Conservation (phyloP, 2,329 filamentous ascomycete species). For the Fusarium brachygibbosum region DNA sequence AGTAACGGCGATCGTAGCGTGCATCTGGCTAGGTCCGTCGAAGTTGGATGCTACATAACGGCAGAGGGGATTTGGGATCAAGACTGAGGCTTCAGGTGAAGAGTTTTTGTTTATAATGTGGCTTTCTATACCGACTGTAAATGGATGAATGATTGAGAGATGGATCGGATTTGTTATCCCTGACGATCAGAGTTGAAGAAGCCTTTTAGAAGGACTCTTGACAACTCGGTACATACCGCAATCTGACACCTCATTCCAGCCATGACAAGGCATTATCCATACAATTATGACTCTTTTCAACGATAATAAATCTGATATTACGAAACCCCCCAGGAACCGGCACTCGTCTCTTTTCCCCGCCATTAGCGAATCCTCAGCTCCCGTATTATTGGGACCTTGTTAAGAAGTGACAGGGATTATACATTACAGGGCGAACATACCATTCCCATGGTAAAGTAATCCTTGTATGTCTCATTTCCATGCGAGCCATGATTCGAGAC, state of each 20-base stretch:
- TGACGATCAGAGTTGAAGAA: neutral
- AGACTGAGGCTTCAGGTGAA: slow-evolving; percentile 9
- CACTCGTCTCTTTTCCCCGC: neutral
- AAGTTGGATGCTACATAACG: neutral
- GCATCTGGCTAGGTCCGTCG: slow-evolving; percentile 2
- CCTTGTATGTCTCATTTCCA: slow-evolving; percentile 8
- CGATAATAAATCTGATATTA: neutral
- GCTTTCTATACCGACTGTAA: neutral
- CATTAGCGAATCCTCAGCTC: neutral
- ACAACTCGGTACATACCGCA: neutral
- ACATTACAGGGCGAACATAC: neutral
- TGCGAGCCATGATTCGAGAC: neutral
- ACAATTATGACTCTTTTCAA: neutral
- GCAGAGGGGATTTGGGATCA: neutral
- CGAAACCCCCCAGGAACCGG: neutral
- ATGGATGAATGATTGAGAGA: neutral
- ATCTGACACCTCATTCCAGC: neutral
- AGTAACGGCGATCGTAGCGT: slow-evolving; percentile 2
- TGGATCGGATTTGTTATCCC: neutral
- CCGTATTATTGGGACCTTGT: slow-evolving; percentile 2
- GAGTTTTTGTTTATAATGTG: neutral
- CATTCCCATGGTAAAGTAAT: neutral
- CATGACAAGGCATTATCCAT: neutral
- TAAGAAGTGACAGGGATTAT: neutral
- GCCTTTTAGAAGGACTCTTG: too few species aligned